A percentile compares a stretch with the other conserved stretches of the same genome.
Conservation (phyloP, 2,329 filamentous ascomycete genomes). For the Zelopaecilomyces penicillatus region DNA sequence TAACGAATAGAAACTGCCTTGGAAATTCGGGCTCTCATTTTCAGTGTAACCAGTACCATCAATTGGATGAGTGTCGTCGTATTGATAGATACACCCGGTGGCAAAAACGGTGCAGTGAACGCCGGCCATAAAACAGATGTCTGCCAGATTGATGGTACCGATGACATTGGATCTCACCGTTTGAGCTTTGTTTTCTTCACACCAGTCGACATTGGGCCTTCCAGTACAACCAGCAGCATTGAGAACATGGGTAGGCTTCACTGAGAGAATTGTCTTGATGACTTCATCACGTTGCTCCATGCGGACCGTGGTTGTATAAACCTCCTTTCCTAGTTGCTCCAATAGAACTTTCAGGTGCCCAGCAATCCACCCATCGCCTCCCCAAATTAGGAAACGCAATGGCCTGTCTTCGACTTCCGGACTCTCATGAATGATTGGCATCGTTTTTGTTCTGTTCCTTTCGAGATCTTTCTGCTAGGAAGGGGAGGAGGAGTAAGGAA, state of each 20-base stretch:
- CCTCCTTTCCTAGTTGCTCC: conserved; percentile 51
- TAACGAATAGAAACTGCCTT: conserved; percentile 59
- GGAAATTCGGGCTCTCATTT: conserved; percentile 56
- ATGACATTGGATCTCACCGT: conserved; percentile 61
- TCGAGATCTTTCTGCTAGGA: too few species aligned
- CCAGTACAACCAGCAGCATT: conserved; percentile 60
- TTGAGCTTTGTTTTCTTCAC: conserved; percentile 59
- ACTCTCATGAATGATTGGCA: background rate
- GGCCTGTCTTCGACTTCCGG: background rate
- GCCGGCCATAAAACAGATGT: conserved; percentile 48
- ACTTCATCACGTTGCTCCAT: conserved; percentile 57
- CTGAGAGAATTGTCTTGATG: conserved; percentile 43
- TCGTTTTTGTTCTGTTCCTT: too few species aligned
- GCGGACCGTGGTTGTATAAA: conserved; percentile 51
- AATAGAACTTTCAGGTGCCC: conserved; percentile 52
- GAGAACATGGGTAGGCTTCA: conserved; percentile 58
- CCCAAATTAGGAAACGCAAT: conserved; percentile 53
- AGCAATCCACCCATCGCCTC: conserved; percentile 54
- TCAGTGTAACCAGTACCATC: conserved; percentile 53
- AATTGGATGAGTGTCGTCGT: conserved; percentile 52
- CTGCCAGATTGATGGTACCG: conserved; percentile 54
- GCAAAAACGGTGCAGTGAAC: conserved; percentile 60
- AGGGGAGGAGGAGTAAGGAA: too few species aligned
- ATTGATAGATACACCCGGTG: conserved; percentile 60
- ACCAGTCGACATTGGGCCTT: conserved; percentile 63